Evolutionary conservation across 371 early-diverging fungal species (phyloP).

Genomic region (Syncephalastrum racemosum): DNA sequence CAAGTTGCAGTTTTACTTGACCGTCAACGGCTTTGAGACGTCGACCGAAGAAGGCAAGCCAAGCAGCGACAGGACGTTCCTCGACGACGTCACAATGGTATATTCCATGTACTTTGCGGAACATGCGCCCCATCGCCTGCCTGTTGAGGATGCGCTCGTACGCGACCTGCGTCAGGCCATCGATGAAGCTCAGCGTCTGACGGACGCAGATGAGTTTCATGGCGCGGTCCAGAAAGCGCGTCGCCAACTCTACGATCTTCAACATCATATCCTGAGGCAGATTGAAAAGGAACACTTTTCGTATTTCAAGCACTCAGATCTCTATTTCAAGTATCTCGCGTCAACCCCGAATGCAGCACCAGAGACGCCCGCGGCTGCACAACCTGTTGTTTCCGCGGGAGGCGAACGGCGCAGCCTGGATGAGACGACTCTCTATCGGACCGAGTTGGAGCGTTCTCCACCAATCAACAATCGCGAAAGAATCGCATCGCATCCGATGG

Average conservation of each 20-base stretch:
- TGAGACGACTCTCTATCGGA: constrained; percentile 22
- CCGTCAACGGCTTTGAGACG: constrained; percentile 68
- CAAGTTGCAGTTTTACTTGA: constrained; percentile 76
- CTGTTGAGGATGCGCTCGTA: constrained; percentile 26
- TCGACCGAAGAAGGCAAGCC: constrained; percentile 9
- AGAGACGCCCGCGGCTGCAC: constrained; percentile 10
- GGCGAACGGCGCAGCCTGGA: constrained; percentile 36
- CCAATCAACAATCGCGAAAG: not conserved
- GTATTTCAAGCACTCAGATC: constrained; percentile 61
- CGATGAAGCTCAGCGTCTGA: constrained; percentile 17
- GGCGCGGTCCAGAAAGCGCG: constrained; percentile 21
- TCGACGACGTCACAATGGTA: constrained; percentile 63
- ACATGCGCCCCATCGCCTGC: constrained; percentile 48
- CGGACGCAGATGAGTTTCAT: constrained; percentile 10
- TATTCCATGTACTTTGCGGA: constrained; percentile 71
- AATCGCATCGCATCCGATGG: constrained; percentile 9
- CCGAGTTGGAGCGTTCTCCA: too few species aligned
- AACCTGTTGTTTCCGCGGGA: too few species aligned
- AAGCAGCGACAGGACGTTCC: constrained; percentile 35
- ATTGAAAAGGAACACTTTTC: constrained; percentile 66
- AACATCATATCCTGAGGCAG: constrained; percentile 61
- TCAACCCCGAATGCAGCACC: constrained; percentile 39
- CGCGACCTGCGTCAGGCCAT: constrained; percentile 28
- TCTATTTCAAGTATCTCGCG: constrained; percentile 66
- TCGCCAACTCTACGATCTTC: constrained; percentile 31